phyloP scores from a whole-genome alignment of 2,329 filamentous ascomycete genomes.

The Mollisia scopiformis region DNA sequence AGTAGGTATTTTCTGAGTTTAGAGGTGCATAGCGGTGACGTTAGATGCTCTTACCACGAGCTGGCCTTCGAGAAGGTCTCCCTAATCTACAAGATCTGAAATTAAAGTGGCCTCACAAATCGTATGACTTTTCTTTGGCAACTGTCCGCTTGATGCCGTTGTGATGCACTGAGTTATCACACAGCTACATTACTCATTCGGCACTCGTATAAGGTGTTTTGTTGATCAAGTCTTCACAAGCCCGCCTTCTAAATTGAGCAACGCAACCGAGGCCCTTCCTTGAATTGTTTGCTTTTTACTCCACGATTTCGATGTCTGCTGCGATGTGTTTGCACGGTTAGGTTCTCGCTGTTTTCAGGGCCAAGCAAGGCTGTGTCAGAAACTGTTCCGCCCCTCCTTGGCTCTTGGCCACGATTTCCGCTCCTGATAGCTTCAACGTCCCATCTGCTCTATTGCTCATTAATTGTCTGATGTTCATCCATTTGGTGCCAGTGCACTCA shows the following conservation, averaged over 20 bases:
- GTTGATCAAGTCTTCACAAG: neutral
- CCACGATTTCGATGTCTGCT: neutral
- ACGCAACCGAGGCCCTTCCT: neutral
- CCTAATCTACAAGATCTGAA: no score
- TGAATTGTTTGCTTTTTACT: neutral
- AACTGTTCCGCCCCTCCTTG: neutral
- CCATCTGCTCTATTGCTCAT: neutral
- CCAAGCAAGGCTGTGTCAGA: conserved; percentile 2
- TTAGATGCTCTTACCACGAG: neutral
- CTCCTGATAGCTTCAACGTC: neutral
- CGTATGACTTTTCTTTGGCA: no score
- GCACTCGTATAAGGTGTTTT: no score
- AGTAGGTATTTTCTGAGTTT: no score
- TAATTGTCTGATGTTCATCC: no score
- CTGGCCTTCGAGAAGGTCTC: neutral
- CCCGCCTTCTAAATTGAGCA: no score
- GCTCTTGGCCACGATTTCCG: conserved; percentile 3
- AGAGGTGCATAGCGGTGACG: conserved; percentile 2
- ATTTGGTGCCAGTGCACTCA: neutral
- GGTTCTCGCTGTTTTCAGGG: neutral
- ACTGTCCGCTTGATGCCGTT: no score
- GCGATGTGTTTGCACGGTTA: neutral
- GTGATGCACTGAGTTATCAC: no score
- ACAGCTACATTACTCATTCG: no score
- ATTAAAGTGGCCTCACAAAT: no score